Base-by-base conservation (phyloP, 2,329 filamentous ascomycete genomes). In the Trichoderma hamatum region DNA sequence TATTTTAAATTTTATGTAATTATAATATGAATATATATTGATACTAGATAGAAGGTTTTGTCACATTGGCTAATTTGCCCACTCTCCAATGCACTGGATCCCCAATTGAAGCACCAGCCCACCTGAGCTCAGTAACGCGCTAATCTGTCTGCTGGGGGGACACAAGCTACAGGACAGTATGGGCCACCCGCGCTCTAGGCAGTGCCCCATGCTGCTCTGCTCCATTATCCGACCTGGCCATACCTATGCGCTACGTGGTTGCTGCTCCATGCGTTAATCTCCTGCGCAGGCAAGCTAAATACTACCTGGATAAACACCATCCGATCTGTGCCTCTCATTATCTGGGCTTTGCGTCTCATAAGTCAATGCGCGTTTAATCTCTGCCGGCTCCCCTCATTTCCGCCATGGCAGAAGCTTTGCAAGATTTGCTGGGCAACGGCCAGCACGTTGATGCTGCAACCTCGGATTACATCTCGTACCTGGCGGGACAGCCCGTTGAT, bases 401-500 rank as follows among this genome's bases (percentile, higher is more conserved):
- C 39, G 52, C 67, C 70, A 82, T 82, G 80, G 78, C 80, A 19
- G 79, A 82, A 56, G 74, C 78, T 19, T 72, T 82, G 36, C 71
- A 74, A 64, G 78, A 82, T 58, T 69, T 81, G 26, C 74, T 82
- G 49, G 77, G 73, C 24, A 72, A 76, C 4, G 72, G 73, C 52
- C 71, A 78, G 70, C 75, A 73, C 16, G 71, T 79, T 39, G 85
- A 91, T 76, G 78, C 84, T 11, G 82, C 84, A 46, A 88, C 88
- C 13, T 82, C 88, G 63, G 84, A 86, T 64, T 99, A 98, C 79
- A 88, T 98, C 58, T 86, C 88, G 70, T 88, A 90, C 70, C 84
- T 98, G 56, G 89, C 92, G 6, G 92, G 92, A 3, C 89, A 96
- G 65, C 89, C 92, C 14, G 85, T 96, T 62, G 84, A 89, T 28